Base-by-base conservation (phyloP, 306 rosid genomes). In the Quercus bicolor region DNA sequence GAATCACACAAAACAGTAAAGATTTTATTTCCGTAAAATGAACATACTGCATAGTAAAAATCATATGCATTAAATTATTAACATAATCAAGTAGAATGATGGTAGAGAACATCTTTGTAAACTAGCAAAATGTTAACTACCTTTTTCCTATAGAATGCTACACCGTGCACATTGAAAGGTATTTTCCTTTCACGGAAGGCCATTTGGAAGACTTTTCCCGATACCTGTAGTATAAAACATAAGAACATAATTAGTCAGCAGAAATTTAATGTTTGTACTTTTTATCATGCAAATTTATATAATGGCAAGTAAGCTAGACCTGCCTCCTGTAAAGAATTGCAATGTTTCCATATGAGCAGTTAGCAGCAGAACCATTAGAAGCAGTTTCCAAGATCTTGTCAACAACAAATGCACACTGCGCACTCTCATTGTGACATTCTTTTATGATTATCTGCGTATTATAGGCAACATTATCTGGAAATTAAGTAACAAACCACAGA, bases 281-380 rank as follows among this genome's bases (percentile, higher is more conserved):
- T 24, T 66, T 74, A 70, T 55, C 76, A 45, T 73, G 56, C 43
- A 57, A 40, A 15, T 23, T 59, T 73, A 78, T 40, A 81, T 53
- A 24, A 68, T 68, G 80, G 86, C 78, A 76, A 75, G 68, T 76
- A 83, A 84, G 84, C 77, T 79, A 76, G 74, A 95, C 98, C 97
- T 93, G 97, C 89, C 98, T 89, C 88, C 98, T 93, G 87, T 92
- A 92, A 79, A 92, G 98, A 88, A 95, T 82, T 37, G 98, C 98
- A 70, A 91, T 86, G 70, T 85, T 87, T 52, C 97, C 92, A 76
- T 80, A 92, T 51, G 88, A 88, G 79, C 86, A 82, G 84, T 87
- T 84, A 23, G 83, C 79, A 78, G 79, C 75, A 81, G 93, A 84
- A 78, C 75, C 70, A 80, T 68, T 77, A 75, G 92, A 85, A 15